Base-by-base conservation (phyloP, 2,329 filamentous ascomycete genomes). In the Orbilia brochopaga region DNA sequence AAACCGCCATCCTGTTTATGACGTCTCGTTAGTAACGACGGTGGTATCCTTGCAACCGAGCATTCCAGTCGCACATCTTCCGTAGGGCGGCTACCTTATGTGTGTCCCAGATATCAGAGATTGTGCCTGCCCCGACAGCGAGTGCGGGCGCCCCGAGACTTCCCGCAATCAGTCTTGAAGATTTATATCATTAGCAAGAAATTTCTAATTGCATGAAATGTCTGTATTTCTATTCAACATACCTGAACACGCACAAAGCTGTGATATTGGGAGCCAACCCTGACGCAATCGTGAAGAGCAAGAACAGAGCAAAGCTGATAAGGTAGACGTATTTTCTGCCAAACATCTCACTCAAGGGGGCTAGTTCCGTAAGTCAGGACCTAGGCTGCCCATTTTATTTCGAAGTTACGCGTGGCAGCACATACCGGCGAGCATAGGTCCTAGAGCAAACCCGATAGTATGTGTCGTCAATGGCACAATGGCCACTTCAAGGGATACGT, bases 101-200 rank as follows among this genome's bases (percentile, higher is more conserved):
- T 17, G 67, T 72, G 57, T 73, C 76, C 76, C 76, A 85, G 1
- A 82, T 81, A 76, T 86, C 84, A 1, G 81, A 79, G 32, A 86
- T 78, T 1, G 83, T 81, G 0, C 84, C 85, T 0, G 82, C 79
- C 0, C 81, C 81, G 44, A 85, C 81, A 1, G 83, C 81, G 19
- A 86, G 76, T 0, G 81, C 80, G 0, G 84, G 83, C n/a, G 75
- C 75, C 44, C 77, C 77, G 51, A 77, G 74, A 44, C 77, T 75
- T 19, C 77, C 77, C 15, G 77, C 77, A n/a, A 85, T 82, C 73
- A 79, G 76, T 40, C 80, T 80, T 32, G 3, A 32, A 79, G 72
- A 76, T 70, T 2, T 61, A 50, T 24, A 77, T 53, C 19, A 77
- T 64, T 74, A 75, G 72, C 63, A 72, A 58, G 76, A 7, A 19